Percentiles rank a stretch among this genome's conserved stretches.
Conservation (phyloP, 345 rosid species). For the Geranium brycei region DNA sequence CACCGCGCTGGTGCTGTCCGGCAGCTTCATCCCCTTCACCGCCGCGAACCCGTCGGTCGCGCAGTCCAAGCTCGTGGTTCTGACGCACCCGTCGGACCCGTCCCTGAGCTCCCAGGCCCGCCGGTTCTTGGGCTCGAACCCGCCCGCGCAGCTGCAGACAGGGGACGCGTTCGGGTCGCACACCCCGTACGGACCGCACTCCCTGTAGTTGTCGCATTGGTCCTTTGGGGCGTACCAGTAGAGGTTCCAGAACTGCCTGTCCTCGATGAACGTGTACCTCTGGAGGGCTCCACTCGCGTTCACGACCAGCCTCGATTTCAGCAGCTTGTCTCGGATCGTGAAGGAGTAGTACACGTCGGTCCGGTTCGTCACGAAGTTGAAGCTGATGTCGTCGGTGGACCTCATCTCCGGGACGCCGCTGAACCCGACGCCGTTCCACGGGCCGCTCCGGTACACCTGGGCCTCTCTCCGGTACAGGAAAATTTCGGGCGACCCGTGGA, state of each 20-base stretch:
- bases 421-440: slow-evolving; percentile 26
- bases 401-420: slow-evolving; percentile 22
- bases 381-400: neutral
- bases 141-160: slow-evolving; percentile 50
- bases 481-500: neutral
- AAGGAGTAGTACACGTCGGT: neutral
- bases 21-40: slow-evolving; percentile 24
- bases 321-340: neutral
- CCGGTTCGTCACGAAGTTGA: neutral
- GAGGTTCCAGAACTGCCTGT: slow-evolving; percentile 29
- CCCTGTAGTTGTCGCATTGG: slow-evolving; percentile 40
- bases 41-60: neutral
- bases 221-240: slow-evolving; percentile 43
- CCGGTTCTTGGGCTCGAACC: slow-evolving; percentile 41
- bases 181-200: slow-evolving; percentile 43
- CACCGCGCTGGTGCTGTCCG: slow-evolving; percentile 27
- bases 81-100: slow-evolving; percentile 35
- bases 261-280: slow-evolving; percentile 37
- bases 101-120: slow-evolving; percentile 43
- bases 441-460: slow-evolving; percentile 15
- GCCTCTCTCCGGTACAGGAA: neutral
- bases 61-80: slow-evolving; percentile 9
- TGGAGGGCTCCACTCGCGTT: slow-evolving; percentile 36
- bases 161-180: slow-evolving; percentile 25
- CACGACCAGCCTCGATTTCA: slow-evolving; percentile 28